Evolutionary conservation across 2,329 filamentous ascomycete species (phyloP), one percentile per base, ranked within the genome.

Genomic region (Colletotrichum agaves): DNA sequence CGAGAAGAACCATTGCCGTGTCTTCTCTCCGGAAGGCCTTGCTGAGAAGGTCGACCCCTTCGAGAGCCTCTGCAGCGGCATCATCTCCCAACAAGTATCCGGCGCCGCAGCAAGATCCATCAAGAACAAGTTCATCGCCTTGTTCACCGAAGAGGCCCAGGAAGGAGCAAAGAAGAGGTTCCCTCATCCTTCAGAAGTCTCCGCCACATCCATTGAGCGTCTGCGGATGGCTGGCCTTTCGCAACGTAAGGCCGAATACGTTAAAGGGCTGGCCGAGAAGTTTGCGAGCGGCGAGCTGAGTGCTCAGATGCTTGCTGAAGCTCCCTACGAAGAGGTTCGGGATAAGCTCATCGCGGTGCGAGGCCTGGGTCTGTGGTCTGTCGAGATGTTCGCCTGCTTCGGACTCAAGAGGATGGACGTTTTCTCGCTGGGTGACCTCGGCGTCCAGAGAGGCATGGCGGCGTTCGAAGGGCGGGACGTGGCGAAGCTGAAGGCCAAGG

Each of bases 311-410:
- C 86, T 98, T 19, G 87, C 92, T 59, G 87, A 88, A 39, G 93
- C 93, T 2, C 87, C 89, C 5, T 96, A 99, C 77, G 94, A 97
- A 57, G 92, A 97, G 72, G 86, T 99, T 7, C 84, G 98, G 71
- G 88, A 92, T 78, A 91, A 87, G 77, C 84, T 99, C 53, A 93
- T 92, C 53, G 92, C 94, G 1, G 94, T 99, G 5, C 86, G 95
- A 10, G 96, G 96, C 0, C 81, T 98, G 56, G 96, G 96, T 0
- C 86, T 85, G 61, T 98, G 96, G 96, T 94, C 91, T 53, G 94
- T 97, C 13, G 94, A 98, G 83, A 98, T 99, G 96, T 99, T 99
- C 83, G 93, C 94, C 56, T 93, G 92, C 79, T 98, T 99, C 79
- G 92, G 89, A n/a, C 83, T 99, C 44, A 98, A 98, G 85, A 86